A percentile compares a stretch with the other conserved stretches of the same genome.
These are phyloP conservation scores for Fusarium praegraminearum DNA, from an alignment of 2,329 filamentous ascomycete genomes.

Conservation along the genomic window DNA sequence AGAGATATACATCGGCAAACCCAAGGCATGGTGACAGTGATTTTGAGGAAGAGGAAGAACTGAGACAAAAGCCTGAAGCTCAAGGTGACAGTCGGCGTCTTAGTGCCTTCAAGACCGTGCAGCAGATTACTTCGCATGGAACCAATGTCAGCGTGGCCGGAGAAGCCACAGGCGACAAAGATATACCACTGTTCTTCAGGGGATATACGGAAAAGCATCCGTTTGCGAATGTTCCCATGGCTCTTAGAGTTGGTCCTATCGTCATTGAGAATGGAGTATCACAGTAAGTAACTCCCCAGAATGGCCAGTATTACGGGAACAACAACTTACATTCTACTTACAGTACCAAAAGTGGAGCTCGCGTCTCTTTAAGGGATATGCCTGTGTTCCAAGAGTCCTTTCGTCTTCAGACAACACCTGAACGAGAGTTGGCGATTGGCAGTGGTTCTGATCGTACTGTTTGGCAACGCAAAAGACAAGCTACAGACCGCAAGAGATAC, in stretches of 20 bases:
- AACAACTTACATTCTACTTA: background rate
- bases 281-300: slow-evolving; percentile 47
- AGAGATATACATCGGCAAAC: background rate
- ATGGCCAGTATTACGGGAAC: fast-evolving
- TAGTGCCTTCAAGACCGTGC: slow-evolving; percentile 21
- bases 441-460: slow-evolving; percentile 24
- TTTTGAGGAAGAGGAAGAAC: slow-evolving; percentile 13
- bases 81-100: slow-evolving; percentile 7
- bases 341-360: slow-evolving; percentile 45
- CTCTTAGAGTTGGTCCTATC: slow-evolving; percentile 55
- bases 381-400: slow-evolving; percentile 37
- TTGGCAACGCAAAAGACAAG: slow-evolving; percentile 30
- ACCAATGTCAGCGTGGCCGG: slow-evolving; percentile 25
- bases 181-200: slow-evolving; percentile 51
- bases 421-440: slow-evolving; percentile 31
- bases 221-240: slow-evolving; percentile 57
- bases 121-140: slow-evolving; percentile 12
- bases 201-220: slow-evolving; percentile 51
- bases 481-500: slow-evolving; percentile 47
- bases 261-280: slow-evolving; percentile 56
- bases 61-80: background rate
- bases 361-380: slow-evolving; percentile 45
- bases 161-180: slow-evolving; percentile 36
- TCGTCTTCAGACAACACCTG: slow-evolving; percentile 38
- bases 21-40: slow-evolving; percentile 1